Evolutionary conservation across 2,329 filamentous ascomycete genomes (phyloP), one percentile per base, ranked within the genome.

Genomic region (Diaporthe helianthi): DNA sequence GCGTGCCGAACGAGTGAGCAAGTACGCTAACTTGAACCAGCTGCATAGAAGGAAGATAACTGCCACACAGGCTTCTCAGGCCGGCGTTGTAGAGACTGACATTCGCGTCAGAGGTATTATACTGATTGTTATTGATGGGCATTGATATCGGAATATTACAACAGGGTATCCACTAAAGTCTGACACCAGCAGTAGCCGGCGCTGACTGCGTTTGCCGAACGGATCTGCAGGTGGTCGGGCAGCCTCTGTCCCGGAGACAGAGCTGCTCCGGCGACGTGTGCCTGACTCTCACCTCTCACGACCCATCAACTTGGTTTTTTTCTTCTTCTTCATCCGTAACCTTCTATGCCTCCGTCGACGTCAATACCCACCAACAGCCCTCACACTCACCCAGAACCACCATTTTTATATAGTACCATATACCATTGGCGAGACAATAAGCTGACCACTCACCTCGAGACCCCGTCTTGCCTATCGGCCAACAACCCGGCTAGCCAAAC

Each of bases 271-370:
- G 29, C 29, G 13, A 22, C 10, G 1, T 63, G 15, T 63, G 58
- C 41, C 58, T 63, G 58, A 63, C 58, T 63, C 58, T 61, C 38
- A 24, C 36, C 22, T 44, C 15, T 60, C 54, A 60, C 54, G 44
- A 58, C 44, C 24, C 36, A 44, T 17, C 36, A n/a, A n/a, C n/a
- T n/a, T n/a, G 24, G 8, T 2, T 47, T 61, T 46, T 26, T 22
- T 2, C 13, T 12, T 3, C 7, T 31, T 51, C 26, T 8, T 22
- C 1, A 49, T 63, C 58, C 41, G 49, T 49, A 1, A 49, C 15
- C 44, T 63, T 63, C 44, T 49, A 36, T n/a, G 36, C 8, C 8
- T 3, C 33, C n/a, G 6, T 7, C 58, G 26, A 31, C 41, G n/a
- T 49, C 26, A 4, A 26, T 2, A 24, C 13, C 2, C 13, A 10